phyloP scores from a whole-genome alignment of 129 eudicot genomes.

The Glebionis coronaria region DNA sequence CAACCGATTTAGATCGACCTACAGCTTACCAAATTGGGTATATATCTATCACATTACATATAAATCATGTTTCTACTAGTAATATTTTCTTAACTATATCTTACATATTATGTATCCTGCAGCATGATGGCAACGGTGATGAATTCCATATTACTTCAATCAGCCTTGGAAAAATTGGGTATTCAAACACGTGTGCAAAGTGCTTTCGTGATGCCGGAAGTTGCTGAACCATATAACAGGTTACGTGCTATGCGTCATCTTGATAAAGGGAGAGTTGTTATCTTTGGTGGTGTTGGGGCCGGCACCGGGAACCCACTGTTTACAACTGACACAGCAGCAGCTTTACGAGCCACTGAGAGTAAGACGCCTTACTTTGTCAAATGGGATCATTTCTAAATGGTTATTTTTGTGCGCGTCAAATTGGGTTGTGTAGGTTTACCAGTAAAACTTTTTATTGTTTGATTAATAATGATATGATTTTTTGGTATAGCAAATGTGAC shows the following conservation, averaged over 20 bases:
- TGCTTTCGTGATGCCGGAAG: conserved; percentile 48
- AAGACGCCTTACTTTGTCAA: neutral
- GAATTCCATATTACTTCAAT: conserved; percentile 52
- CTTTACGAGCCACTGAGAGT: conserved; percentile 47
- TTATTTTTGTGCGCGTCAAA: neutral
- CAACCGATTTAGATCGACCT: conserved; percentile 45
- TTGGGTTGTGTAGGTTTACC: neutral
- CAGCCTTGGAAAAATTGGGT: conserved; percentile 48
- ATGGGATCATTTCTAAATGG: neutral
- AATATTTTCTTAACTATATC: neutral
- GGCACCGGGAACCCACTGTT: conserved; percentile 46
- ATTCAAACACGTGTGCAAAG: conserved; percentile 52
- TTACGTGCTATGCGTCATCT: conserved; percentile 52
- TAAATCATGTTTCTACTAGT: conserved; percentile 3
- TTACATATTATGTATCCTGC: conserved; percentile 1
- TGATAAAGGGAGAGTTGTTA: conserved; percentile 49
- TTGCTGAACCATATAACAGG: conserved; percentile 47
- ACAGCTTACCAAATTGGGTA: conserved; percentile 48
- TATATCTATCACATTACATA: neutral
- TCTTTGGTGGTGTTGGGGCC: conserved; percentile 47
- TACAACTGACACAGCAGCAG: conserved; percentile 52
- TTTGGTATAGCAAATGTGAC: neutral
- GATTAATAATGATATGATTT: neutral
- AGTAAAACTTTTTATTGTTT: neutral
- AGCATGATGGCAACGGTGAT: conserved; percentile 61